Conservation (phyloP, 164 flowering plant genomes). For the Stephania japonica region DNA sequence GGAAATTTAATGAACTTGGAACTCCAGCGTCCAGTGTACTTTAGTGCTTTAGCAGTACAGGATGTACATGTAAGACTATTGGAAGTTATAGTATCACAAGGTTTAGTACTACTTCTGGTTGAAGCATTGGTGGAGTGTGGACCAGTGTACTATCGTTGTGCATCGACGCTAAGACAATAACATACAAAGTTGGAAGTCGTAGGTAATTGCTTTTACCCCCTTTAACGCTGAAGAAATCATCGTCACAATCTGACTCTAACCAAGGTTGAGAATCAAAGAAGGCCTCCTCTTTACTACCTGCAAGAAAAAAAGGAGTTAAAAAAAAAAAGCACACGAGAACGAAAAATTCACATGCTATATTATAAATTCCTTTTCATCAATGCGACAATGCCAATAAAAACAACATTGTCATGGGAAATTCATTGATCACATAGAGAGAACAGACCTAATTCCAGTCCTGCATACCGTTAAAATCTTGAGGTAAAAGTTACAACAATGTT, state of each 20-base stretch:
- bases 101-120: too few species aligned
- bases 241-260: conserved; percentile 85
- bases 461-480: neutral
- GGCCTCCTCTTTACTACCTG: conserved; percentile 75
- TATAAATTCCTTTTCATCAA: too few species aligned
- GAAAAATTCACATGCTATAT: neutral
- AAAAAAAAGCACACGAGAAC: neutral
- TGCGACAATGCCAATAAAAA: neutral
- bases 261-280: conserved; percentile 75
- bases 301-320: conserved; percentile 1
- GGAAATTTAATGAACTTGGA: too few species aligned
- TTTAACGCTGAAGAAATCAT: conserved; percentile 74
- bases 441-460: neutral
- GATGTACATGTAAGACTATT: too few species aligned
- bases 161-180: too few species aligned
- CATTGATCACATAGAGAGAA: neutral
- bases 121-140: too few species aligned
- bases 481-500: neutral
- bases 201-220: conserved; percentile 49
- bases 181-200: too few species aligned
- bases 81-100: too few species aligned
- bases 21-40: too few species aligned
- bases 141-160: too few species aligned
- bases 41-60: too few species aligned
- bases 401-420: too few species aligned